Conservation (phyloP, 2,329 filamentous ascomycete species). For the Cordyceps fumosorosea region DNA sequence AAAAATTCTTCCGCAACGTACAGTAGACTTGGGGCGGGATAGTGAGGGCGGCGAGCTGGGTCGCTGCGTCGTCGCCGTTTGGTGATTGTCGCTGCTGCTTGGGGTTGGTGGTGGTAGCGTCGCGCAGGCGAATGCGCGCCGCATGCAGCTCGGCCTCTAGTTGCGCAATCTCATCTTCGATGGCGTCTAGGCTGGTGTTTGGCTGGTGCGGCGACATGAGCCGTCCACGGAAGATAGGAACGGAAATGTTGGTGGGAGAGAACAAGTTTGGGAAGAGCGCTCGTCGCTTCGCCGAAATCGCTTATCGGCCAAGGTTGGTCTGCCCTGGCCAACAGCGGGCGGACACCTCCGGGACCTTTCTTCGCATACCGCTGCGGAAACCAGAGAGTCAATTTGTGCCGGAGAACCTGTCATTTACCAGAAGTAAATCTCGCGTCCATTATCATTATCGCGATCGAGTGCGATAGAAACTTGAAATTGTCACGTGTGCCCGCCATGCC, state of each 20-base stretch:
- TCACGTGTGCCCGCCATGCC: no score
- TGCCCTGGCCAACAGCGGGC: no score
- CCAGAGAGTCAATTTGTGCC: no score
- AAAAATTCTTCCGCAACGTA: slow-evolving; percentile 3
- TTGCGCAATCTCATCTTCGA: slow-evolving; percentile 50
- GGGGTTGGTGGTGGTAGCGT: slow-evolving; percentile 15
- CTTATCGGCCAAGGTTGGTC: background rate
- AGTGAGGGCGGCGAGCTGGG: background rate
- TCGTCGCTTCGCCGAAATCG: slow-evolving; percentile 12
- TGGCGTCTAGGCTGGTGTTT: slow-evolving; percentile 22
- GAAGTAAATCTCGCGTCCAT: no score
- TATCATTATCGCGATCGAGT: no score
- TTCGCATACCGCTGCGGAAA: no score
- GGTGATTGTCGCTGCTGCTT: slow-evolving; percentile 6
- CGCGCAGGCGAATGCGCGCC: slow-evolving; percentile 37
- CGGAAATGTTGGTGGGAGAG: background rate
- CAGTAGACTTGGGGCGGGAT: slow-evolving; percentile 15
- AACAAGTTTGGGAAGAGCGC: background rate
- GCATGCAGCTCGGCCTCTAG: slow-evolving; percentile 48
- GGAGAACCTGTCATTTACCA: no score
- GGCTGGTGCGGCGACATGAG: slow-evolving; percentile 16
- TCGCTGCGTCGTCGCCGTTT: background rate
- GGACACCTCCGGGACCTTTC: no score
- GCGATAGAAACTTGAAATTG: no score
- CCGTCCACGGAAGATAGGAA: background rate